Percentiles rank a stretch among this genome's conserved stretches.
Evolutionary conservation across 768 basidiomycete species (phyloP).

Genomic region (Hericium erinaceus): DNA sequence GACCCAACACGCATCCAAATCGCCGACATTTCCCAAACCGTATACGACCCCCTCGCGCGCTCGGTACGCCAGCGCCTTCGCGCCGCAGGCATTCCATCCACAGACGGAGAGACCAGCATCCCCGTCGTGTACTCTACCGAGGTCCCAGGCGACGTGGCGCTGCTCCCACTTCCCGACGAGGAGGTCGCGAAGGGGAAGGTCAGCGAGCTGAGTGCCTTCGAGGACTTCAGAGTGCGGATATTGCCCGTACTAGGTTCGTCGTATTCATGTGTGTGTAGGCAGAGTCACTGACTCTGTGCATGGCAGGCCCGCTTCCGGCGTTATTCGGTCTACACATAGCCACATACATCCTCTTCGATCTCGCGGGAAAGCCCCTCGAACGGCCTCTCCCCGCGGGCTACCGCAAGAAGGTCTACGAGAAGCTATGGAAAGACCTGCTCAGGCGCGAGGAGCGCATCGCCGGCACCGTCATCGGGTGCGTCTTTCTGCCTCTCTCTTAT

Average conservation of each 20-base stretch:
- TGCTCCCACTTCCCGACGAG: conserved; percentile 85
- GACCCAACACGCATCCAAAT: conserved; percentile 96
- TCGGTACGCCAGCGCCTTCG: conserved; percentile 72
- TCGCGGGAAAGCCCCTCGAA: conserved; percentile 74
- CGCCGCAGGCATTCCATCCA: conserved; percentile 17
- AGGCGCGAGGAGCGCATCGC: conserved; percentile 64
- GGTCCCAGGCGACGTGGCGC: conserved; percentile 77
- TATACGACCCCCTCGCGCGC: conserved; percentile 92
- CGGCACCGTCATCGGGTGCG: conserved; percentile 47
- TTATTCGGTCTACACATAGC: conserved; percentile 89
- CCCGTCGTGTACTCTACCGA: conserved; percentile 96
- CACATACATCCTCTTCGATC: conserved; percentile 78
- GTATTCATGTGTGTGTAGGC: too few species aligned
- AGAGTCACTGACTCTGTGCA: too few species aligned
- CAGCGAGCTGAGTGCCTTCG: conserved; percentile 81
- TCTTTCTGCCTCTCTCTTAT: conserved; percentile 2
- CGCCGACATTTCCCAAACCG: conserved; percentile 83
- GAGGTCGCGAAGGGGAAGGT: conserved; percentile 87
- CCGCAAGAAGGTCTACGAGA: conserved; percentile 74
- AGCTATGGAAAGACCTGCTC: conserved; percentile 68
- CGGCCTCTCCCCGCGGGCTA: conserved; percentile 85
- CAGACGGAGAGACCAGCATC: conserved; percentile 44
- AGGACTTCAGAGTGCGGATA: conserved; percentile 91
- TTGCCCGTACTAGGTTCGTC: conserved; percentile 76
- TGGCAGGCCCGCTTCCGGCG: conserved; percentile 66